phyloP scores from a whole-genome alignment of 2,329 filamentous ascomycete genomes.

The Fusarium sp. region DNA sequence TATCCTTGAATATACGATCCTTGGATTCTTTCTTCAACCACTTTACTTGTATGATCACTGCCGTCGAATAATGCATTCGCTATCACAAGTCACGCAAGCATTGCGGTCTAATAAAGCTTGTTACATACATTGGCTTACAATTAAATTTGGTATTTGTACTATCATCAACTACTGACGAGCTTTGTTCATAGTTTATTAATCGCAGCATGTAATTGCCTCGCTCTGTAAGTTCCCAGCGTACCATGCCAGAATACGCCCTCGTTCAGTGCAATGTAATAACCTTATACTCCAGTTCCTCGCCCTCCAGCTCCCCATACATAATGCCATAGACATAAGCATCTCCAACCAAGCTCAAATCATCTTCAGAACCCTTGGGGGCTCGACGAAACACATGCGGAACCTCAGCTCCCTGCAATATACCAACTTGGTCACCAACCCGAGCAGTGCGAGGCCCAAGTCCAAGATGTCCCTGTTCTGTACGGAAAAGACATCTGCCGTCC shows the following conservation, averaged over 20 bases:
- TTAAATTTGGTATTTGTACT: not conserved
- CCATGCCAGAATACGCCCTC: no score
- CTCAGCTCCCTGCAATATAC: conserved; percentile 1
- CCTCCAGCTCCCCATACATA: not conserved
- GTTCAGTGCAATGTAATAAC: not conserved
- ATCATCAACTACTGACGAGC: not conserved
- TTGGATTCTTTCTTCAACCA: not conserved
- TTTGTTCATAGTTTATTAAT: no score
- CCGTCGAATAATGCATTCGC: no score
- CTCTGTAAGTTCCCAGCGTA: not conserved
- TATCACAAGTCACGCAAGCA: no score
- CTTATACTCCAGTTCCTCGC: not conserved
- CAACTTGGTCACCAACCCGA: not conserved
- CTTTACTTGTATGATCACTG: not conserved
- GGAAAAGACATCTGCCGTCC: not conserved
- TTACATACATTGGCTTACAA: no score
- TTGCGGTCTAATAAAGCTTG: no score
- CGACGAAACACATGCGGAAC: not conserved
- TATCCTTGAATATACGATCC: not conserved
- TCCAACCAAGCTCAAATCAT: not conserved
- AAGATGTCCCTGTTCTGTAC: not conserved
- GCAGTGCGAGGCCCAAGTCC: conserved; percentile 1
- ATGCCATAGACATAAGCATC: not conserved
- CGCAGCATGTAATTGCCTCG: no score
- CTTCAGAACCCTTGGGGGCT: not conserved